Base-by-base conservation (phyloP, 192 early-diverging fungal species). In the Backusella psychrophila region DNA sequence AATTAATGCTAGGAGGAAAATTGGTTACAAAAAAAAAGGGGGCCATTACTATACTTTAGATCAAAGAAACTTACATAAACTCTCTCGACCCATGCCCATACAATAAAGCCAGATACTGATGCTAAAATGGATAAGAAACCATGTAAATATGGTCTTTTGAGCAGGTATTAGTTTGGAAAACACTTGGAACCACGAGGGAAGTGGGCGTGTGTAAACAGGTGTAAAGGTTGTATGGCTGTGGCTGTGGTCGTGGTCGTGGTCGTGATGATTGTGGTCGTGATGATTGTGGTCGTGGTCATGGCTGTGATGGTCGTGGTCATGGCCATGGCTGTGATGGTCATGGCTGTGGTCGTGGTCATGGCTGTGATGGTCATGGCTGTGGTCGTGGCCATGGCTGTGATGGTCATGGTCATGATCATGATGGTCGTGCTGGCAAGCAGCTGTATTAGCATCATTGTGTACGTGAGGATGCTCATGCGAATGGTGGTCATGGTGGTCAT, bases 61-160 rank as follows among this genome's bases (percentile, higher is more conserved):
- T 63, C 1, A 69, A 6, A 53, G n/a, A 12, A 36, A 70, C 78
- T 78, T 79, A 87, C 88, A 80, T 76, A 90, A 72, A 36, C 81
- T 87, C 66, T 84, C 83, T 6, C 75, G 44, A 1, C 82, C 63
- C 63, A 82, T 84, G 9, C 85, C 89, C 31, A 78, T 77, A 69
- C 80, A 65, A 70, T 82, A 90, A 1, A 86, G 73, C 44, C 83
- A 68, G 31, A 87, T 72, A 17, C 85, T 85, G 29, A 87, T 79
- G 11, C 65, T 38, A 5, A 80, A 73, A 46, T 90, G 87, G 8
- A 85, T 53, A 33, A 83, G 9, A 41, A 84, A 82, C 84, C 87
- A 88, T 0, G 85, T 87, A 49, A 90, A 88, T 69, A 87, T 73
- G 4, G 89, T 86, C 72, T 90, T 90, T 78, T 90, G 86, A 15